These are phyloP conservation scores for Neonectria coccinea DNA, from an alignment of 2,329 filamentous ascomycete genomes.

Conservation along the genomic window DNA sequence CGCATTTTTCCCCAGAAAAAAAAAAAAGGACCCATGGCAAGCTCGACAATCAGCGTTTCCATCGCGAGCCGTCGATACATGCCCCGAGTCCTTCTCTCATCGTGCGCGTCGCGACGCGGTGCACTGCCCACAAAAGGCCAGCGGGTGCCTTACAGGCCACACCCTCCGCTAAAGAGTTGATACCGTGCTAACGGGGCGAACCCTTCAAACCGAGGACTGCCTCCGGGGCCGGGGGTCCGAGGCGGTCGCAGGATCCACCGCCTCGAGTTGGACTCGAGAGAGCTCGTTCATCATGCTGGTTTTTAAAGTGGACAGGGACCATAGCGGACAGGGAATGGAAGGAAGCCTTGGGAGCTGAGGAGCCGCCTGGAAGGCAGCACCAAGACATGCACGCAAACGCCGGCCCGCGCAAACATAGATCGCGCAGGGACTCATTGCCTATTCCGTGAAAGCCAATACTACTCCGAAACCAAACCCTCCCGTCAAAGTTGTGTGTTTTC, in stretches of 20 bases:
- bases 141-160: constrained; percentile 19
- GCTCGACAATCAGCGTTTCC: background rate
- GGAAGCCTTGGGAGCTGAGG: constrained; percentile 16
- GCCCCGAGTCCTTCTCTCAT: background rate
- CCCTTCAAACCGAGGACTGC: constrained; percentile 8
- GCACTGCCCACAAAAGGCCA: constrained; percentile 23
- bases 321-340: constrained; percentile 17
- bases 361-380: background rate
- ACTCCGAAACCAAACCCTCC: background rate
- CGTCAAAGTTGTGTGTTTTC: background rate
- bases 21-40: background rate
- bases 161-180: constrained; percentile 3
- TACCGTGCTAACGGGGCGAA: constrained; percentile 22
- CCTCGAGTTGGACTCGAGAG: constrained; percentile 20
- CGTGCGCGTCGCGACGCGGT: constrained; percentile 30
- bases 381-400: background rate
- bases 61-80: constrained; percentile 6
- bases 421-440: background rate
- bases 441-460: background rate
- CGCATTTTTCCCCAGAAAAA: background rate
- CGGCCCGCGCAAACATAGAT: background rate
- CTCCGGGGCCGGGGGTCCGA: constrained; percentile 24
- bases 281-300: background rate
- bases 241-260: constrained; percentile 25
- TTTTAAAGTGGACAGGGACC: constrained; percentile 5